phyloP scores from a whole-genome alignment of 306 rosid genomes.

The Prunus dulcis region DNA sequence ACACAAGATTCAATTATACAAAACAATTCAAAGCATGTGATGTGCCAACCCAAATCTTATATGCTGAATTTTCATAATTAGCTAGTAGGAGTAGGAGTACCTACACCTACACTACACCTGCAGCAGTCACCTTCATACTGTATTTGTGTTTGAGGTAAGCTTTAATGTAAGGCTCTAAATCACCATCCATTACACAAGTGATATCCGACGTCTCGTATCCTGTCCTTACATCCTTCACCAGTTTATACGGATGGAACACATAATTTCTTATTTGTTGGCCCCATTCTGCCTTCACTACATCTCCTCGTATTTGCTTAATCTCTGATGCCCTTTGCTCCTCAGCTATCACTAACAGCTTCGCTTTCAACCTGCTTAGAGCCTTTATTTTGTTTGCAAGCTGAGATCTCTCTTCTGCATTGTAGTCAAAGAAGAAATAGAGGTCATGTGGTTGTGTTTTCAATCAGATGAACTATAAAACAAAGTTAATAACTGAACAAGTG shows the following conservation, averaged over 20 bases:
- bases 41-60: too few species aligned
- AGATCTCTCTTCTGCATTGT: conserved; percentile 85
- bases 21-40: too few species aligned
- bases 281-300: conserved; percentile 94
- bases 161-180: conserved; percentile 83
- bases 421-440: background rate
- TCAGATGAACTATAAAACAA: too few species aligned
- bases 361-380: conserved; percentile 85
- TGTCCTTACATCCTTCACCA: conserved; percentile 91
- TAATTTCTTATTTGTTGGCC: conserved; percentile 97
- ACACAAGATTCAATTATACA: too few species aligned
- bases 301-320: conserved; percentile 92
- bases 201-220: conserved; percentile 74
- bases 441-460: background rate
- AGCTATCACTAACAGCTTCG: conserved; percentile 84
- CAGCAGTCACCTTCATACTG: conserved; percentile 41
- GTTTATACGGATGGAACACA: conserved; percentile 92
- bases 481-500: too few species aligned
- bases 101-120: conserved; percentile 12
- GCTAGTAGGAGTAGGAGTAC: too few species aligned
- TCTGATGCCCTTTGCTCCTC: conserved; percentile 88
- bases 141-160: conserved; percentile 79
- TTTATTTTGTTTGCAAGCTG: conserved; percentile 82
- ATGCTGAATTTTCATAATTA: too few species aligned
- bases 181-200: conserved; percentile 89